Percentiles rank a stretch among this genome's conserved stretches.
Evolutionary conservation across 768 basidiomycete species (phyloP).

Genomic region (Imleria badia): DNA sequence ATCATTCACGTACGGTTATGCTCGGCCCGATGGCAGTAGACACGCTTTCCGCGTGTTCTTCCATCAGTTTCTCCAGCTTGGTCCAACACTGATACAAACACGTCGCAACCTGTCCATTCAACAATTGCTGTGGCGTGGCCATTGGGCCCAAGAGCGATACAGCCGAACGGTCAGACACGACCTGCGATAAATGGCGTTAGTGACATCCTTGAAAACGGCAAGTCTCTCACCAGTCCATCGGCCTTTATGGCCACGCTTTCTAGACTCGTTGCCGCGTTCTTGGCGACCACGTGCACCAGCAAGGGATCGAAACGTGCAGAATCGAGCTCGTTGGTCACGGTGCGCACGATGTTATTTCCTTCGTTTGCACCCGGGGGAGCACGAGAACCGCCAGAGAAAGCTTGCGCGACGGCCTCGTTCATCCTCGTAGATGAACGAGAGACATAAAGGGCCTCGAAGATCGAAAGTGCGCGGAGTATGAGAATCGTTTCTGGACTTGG

Average conservation of each 20-base stretch:
- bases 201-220: background rate
- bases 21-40: slow-evolving; percentile 52
- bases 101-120: slow-evolving; percentile 77
- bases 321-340: slow-evolving; percentile 79
- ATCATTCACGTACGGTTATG: slow-evolving; percentile 50
- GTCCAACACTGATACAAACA: slow-evolving; percentile 46
- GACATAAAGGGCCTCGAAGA: slow-evolving; percentile 87
- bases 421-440: slow-evolving; percentile 79
- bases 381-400: slow-evolving; percentile 70
- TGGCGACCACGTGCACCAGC: slow-evolving; percentile 75
- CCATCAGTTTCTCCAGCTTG: slow-evolving; percentile 23
- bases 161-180: slow-evolving; percentile 70
- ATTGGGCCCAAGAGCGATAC: slow-evolving; percentile 71
- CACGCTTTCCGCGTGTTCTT: slow-evolving; percentile 39
- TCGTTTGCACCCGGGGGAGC: slow-evolving; percentile 73
- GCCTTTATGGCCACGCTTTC: slow-evolving; percentile 64
- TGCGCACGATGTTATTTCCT: slow-evolving; percentile 73
- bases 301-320: slow-evolving; percentile 66
- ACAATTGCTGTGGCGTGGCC: slow-evolving; percentile 73
- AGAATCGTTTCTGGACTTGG: slow-evolving; percentile 91
- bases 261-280: slow-evolving; percentile 63
- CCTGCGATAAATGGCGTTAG: slow-evolving; percentile 38
- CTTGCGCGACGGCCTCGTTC: slow-evolving; percentile 76
- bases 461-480: slow-evolving; percentile 77
- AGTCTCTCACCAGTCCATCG: slow-evolving; percentile 62